Evolutionary conservation across 2,329 filamentous ascomycete species (phyloP).

Genomic region (Alternaria arbusti): DNA sequence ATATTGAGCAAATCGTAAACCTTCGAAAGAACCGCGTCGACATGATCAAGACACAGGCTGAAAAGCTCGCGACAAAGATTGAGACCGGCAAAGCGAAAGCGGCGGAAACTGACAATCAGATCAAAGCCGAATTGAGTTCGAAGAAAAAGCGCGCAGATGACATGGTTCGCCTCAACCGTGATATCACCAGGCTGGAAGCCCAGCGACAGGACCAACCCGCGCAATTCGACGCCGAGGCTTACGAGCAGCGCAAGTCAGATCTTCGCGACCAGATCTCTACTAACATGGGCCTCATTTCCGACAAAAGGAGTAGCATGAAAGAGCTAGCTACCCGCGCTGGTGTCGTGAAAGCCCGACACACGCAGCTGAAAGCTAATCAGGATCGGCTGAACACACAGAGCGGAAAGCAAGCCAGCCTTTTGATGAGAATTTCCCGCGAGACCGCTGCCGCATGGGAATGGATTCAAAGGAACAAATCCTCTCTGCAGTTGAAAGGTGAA

Average conservation of each 20-base stretch:
- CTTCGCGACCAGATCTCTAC: slow-evolving; percentile 58
- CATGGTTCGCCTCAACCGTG: slow-evolving; percentile 46
- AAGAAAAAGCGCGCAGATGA: slow-evolving; percentile 49
- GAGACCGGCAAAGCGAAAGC: slow-evolving; percentile 45
- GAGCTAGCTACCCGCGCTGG: slow-evolving; percentile 19
- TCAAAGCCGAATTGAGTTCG: slow-evolving; percentile 50
- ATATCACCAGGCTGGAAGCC: slow-evolving; percentile 68
- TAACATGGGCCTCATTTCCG: slow-evolving; percentile 52
- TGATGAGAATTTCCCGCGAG: slow-evolving; percentile 68
- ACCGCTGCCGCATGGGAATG: slow-evolving; percentile 78
- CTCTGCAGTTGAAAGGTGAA: slow-evolving; percentile 69
- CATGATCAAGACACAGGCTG: slow-evolving; percentile 60
- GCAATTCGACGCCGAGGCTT: slow-evolving; percentile 72
- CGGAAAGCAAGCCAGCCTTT: slow-evolving; percentile 59
- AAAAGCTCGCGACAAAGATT: slow-evolving; percentile 48
- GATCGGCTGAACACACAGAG: slow-evolving; percentile 44
- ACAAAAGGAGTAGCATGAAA: slow-evolving; percentile 51
- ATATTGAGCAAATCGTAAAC: slow-evolving; percentile 63
- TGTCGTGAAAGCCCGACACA: slow-evolving; percentile 37
- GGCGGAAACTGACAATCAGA: slow-evolving; percentile 53
- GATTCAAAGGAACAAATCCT: slow-evolving; percentile 72
- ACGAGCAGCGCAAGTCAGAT: slow-evolving; percentile 74
- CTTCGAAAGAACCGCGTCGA: slow-evolving; percentile 63
- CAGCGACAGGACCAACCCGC: slow-evolving; percentile 67
- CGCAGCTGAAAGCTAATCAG: slow-evolving; percentile 19